Base-by-base conservation (phyloP, 148 eudicot species). In the Vaccinium vitisidaea region DNA sequence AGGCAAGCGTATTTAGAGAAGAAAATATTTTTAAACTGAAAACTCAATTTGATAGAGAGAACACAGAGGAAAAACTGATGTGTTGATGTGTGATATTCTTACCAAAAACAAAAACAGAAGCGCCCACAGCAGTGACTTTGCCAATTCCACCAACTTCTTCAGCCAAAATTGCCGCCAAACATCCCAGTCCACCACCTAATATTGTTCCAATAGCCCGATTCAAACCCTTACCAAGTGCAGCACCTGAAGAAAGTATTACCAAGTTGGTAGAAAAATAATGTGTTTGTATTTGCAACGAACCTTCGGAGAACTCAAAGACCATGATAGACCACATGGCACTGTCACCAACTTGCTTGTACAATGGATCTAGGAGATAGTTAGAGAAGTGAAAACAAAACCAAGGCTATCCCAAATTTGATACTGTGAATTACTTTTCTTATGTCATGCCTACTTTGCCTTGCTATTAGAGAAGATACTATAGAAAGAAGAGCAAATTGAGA, bases 301-400 rank as follows among this genome's bases (percentile, higher is more conserved):
- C 94, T 93, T 93, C 92, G 10, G 46, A 86, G 84, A 93, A 92
- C 85, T 93, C 92, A 49, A 93, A 93, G 27, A 92, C 92, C 91
- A 88, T 89, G 86, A 92, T 89, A 75, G 93, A 93, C 95, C 93
- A 90, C 93, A 92, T 91, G 61, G 93, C 92, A 84, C 91, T 90
- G 80, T 88, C 90, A 46, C 93, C 92, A 55, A 93, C 89, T 84
- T 91, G 90, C 63, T 87, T 80, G 87, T 87, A 92, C 78, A 92
- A 83, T 13, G 95, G 91, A 86, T 92, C 91, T 13, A 92, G 87
- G 32, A 92, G 85, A 75, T 90, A n/a, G n/a, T n/a, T n/a, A 92
- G 13, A 93, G 84, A 86, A 93, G 91, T 76, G 95, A 93, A 74
- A 92, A 91, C 77, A 92, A 58, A 25, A 88, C 90, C 85, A 93